Base-by-base conservation (phyloP, 208 protist species). In the Trypanosoma theileri region DNA sequence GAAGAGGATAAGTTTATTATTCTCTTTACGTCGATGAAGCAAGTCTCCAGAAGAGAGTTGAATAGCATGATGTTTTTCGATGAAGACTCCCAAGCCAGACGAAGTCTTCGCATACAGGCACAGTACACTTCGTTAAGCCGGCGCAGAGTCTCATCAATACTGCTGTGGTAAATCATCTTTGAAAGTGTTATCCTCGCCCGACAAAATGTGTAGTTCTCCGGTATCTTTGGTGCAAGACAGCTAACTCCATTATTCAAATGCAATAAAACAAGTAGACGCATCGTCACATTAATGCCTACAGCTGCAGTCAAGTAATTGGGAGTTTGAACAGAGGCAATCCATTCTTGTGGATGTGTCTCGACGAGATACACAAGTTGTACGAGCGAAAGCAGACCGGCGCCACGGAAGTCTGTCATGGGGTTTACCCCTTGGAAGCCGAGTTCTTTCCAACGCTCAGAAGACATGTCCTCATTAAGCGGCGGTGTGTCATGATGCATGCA, bases 331-430 rank as follows among this genome's bases (percentile, higher is more conserved):
- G 42, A 22, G 48, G 59, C 72, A 19, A 28, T 24, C 75, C 81
- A 93, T 51, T 80, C 41, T 19, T 73, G 31, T 14, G 85, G 83
- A 62, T 97, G 66, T 14, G 74, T 40, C 73, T 91, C 79, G 0
- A 74, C 80, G 3, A 95, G 73, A 77, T 92, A 89, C 0, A 96
- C 53, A 45, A 96, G 81, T 65, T 95, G 89, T 26, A 57, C 31
- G 3, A 97, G 81, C 1, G 75, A 78, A 44, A 96, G 68, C 28
- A 91, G 22, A 40, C 91, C 91, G n/a, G 72, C 87, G 10, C 92
- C 89, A 40, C 92, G 79, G 57, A 97, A 96, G 73, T 97, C 94
- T 11, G 90, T 97, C 2, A 74, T 72, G 2, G 92, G 92, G 66
- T 97, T 80, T 7, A 35, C 66, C 9, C 78, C 81, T 64, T 97